Percentiles rank a stretch among this genome's conserved stretches.
These are phyloP conservation scores for Aspergillus flavus DNA, from an alignment of 2,329 filamentous ascomycete genomes.

Conservation along the genomic window DNA sequence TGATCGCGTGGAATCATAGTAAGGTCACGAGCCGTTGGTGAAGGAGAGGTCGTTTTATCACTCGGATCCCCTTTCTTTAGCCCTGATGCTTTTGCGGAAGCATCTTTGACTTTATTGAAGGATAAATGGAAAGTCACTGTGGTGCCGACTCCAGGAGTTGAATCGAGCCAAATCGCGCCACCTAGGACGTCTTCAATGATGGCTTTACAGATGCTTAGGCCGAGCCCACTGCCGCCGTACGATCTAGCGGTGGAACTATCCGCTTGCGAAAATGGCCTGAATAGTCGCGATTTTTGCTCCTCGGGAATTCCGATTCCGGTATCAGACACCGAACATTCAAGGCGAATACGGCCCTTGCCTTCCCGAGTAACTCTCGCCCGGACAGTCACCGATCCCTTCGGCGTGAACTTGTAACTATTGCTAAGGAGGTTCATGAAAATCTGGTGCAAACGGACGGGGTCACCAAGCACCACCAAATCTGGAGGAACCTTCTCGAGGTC, in stretches of 20 bases:
- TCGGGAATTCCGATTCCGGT: conserved; percentile 89
- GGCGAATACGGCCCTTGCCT: conserved; percentile 67
- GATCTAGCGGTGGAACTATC: conserved; percentile 87
- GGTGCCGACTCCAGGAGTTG: conserved; percentile 63
- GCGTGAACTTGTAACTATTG: conserved; percentile 94
- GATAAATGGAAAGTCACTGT: conserved; percentile 78
- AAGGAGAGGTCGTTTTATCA: conserved; percentile 47
- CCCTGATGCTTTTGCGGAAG: conserved; percentile 60
- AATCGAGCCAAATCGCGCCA: conserved; percentile 80
- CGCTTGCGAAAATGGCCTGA: conserved; percentile 90
- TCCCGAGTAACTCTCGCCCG: conserved; percentile 73
- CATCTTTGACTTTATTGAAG: conserved; percentile 75
- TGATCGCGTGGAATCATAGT: conserved; percentile 74
- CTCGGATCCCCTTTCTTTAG: conserved; percentile 48
- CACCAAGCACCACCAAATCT: conserved; percentile 73
- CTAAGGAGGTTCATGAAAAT: conserved; percentile 80
- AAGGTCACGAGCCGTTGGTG: conserved; percentile 63
- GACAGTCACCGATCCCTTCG: conserved; percentile 82
- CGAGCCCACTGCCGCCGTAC: conserved; percentile 88
- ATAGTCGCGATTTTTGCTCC: conserved; percentile 76
- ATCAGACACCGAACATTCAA: conserved; percentile 85
- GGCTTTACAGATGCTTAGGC: conserved; percentile 91
- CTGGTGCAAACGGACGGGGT: conserved; percentile 80
- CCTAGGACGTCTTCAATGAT: conserved; percentile 92
- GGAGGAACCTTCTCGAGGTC: conserved; percentile 64